Evolutionary conservation across 257 asterid species (phyloP), one percentile per base, ranked within the genome.

Genomic region (Lycium ferocissimum): DNA sequence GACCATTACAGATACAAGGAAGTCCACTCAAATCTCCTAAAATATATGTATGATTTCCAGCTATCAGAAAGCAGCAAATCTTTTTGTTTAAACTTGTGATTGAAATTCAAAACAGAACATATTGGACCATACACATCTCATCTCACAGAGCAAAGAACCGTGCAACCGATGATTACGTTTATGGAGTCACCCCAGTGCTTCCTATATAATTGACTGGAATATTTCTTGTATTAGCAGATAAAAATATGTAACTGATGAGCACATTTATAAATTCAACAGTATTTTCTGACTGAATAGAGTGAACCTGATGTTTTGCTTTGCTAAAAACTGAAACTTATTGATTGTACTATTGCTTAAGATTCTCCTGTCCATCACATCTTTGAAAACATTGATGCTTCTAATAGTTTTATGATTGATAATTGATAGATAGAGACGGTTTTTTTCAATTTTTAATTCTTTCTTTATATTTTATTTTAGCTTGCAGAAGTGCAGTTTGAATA

Each of bases 401-500:
- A 22, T 49, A 75, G n/a, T 53, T 2, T 1, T 15, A 4, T 3
- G 5, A 22, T 78, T 78, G 66, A 78, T 26, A 14, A 53, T 51
- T 54, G 65, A 78, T 26, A 78, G 47, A 53, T 53, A 14, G 38
- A 78, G 26, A 53, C 54, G 7, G 17, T 33, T 67, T 57, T 53
- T 43, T 54, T 38, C 65, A n/a, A 56, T 37, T 83, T 33, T 14
- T 45, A 85, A 37, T 89, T 72, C 72, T 33, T 86, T 62, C 15
- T 5, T 79, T 75, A 38, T 61, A 79, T 84, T 43, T 57, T 83
- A 66, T 84, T 91, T 84, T 89, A 96, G 99, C 99, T 96, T 92
- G 99, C 97, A 86, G 94, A 94, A 91, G 93, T 92, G 65, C 84
- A 93, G 18, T 88, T 83, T 33, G 88, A 86, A 85, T 94, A 93